These are phyloP conservation scores for Trametes meyenii DNA, from an alignment of 768 basidiomycete species.

Conservation along the genomic window DNA sequence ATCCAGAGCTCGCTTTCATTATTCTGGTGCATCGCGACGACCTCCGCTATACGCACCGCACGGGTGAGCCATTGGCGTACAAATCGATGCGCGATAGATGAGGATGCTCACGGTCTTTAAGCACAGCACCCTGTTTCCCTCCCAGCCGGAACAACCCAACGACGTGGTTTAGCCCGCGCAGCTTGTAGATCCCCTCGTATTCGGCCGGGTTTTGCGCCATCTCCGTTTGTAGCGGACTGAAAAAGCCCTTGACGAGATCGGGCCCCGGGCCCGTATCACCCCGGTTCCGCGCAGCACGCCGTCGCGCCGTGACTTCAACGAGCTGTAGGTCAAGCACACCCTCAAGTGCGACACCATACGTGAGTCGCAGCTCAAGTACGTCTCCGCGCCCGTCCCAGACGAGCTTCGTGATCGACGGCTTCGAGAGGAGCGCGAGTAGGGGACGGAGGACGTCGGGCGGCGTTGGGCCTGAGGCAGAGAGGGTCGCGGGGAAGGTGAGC, in stretches of 20 bases:
- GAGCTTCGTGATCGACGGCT: slow-evolving; percentile 36
- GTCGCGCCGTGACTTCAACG: slow-evolving; percentile 39
- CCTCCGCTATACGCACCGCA: slow-evolving; percentile 31
- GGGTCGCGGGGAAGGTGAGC: slow-evolving; percentile 8
- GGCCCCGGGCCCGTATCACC: too few species aligned
- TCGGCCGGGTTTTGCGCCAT: neutral
- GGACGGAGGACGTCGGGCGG: slow-evolving; percentile 21
- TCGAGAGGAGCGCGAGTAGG: slow-evolving; percentile 34
- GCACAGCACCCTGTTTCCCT: neutral
- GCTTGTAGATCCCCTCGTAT: slow-evolving; percentile 5
- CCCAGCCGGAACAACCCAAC: neutral
- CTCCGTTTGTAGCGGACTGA: neutral
- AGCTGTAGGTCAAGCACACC: slow-evolving; percentile 45
- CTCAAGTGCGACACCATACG: slow-evolving; percentile 32
- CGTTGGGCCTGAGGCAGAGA: neutral
- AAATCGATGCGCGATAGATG: neutral
- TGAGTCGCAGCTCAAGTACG: slow-evolving; percentile 36
- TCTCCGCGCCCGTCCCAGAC: slow-evolving; percentile 47
- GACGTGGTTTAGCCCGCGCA: slow-evolving; percentile 1
- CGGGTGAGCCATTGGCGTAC: neutral
- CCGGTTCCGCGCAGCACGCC: slow-evolving; percentile 1
- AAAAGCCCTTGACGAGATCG: neutral
- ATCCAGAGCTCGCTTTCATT: slow-evolving; percentile 38
- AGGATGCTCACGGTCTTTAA: slow-evolving; percentile 11
- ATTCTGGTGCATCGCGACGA: slow-evolving; percentile 41